Percentiles rank a stretch among this genome's conserved stretches.
phyloP scores from a whole-genome alignment of 2,329 filamentous ascomycete genomes.

The Fusarium dimerum region DNA sequence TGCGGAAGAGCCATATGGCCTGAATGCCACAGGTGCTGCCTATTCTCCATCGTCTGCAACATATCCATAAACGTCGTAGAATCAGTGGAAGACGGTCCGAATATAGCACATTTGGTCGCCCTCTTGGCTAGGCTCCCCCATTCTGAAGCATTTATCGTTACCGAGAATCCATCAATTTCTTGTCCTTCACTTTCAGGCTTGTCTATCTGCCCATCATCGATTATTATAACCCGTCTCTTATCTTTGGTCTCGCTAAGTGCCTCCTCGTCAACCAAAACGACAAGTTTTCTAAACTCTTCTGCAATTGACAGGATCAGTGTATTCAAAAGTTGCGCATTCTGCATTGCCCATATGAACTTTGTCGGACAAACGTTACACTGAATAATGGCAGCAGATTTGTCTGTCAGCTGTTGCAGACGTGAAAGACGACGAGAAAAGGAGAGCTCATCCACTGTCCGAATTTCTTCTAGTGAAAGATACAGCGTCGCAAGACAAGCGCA shows the following conservation, averaged over 20 bases:
- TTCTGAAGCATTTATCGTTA: slow-evolving; percentile 18
- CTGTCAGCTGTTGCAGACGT: slow-evolving; percentile 17
- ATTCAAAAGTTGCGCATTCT: slow-evolving; percentile 27
- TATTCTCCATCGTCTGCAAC: slow-evolving; percentile 27
- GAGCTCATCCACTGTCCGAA: slow-evolving; percentile 18
- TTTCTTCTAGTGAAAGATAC: slow-evolving; percentile 27
- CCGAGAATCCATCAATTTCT: slow-evolving; percentile 3
- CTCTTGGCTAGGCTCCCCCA: slow-evolving; percentile 23
- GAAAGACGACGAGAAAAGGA: slow-evolving; percentile 19
- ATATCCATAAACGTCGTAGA: slow-evolving; percentile 9
- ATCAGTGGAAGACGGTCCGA: slow-evolving; percentile 3
- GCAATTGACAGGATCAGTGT: slow-evolving; percentile 26
- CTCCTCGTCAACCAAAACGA: slow-evolving; percentile 22
- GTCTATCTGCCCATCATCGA: slow-evolving; percentile 10
- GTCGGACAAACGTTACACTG: slow-evolving; percentile 25
- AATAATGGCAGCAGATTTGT: slow-evolving; percentile 15
- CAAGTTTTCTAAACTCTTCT: slow-evolving; percentile 25
- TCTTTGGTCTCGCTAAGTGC: slow-evolving; percentile 14
- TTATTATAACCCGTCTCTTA: slow-evolving; percentile 16
- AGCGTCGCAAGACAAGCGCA: slow-evolving; percentile 28
- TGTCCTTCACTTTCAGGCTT: neutral
- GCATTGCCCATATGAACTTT: slow-evolving; percentile 29
- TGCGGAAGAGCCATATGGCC: slow-evolving; percentile 7
- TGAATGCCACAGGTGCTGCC: slow-evolving; percentile 26
- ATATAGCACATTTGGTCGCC: slow-evolving; percentile 22